A percentile compares a stretch with the other conserved stretches of the same genome.
Evolutionary conservation across 106 monocot species (phyloP).

Genomic region (Alisma plantagoaquatica): DNA sequence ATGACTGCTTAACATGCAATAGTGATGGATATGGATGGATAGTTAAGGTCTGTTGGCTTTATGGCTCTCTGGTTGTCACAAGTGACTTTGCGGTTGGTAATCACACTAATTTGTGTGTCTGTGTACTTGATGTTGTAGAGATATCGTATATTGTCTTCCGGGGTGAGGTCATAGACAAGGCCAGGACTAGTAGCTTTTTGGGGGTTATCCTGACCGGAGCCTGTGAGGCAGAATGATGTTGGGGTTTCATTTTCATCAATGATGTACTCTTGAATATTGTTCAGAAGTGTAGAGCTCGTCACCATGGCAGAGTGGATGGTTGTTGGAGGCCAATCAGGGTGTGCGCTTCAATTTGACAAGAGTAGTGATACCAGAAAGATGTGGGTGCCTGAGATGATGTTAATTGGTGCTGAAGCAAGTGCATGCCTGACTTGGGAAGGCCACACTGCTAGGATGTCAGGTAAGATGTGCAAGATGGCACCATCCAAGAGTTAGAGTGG

Average conservation of each 20-base stretch:
- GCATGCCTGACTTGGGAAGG: not conserved
- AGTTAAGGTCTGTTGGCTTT: no score
- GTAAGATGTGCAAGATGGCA: no score
- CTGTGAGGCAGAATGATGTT: not conserved
- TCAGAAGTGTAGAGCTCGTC: not conserved
- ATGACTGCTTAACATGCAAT: no score
- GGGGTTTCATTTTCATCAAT: not conserved
- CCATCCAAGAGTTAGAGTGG: no score
- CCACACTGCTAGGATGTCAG: no score
- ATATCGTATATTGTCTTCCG: not conserved
- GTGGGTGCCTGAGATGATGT: no score
- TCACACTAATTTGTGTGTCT: not conserved
- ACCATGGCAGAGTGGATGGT: no score
- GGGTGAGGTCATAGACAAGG: not conserved
- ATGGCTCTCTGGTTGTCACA: not conserved
- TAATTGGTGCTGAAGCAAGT: not conserved
- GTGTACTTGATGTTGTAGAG: not conserved
- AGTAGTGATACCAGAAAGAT: no score
- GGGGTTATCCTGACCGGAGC: not conserved
- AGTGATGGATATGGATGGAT: no score
- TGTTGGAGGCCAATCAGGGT: no score
- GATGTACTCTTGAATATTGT: not conserved
- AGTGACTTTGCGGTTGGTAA: not conserved
- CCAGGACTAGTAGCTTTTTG: not conserved
- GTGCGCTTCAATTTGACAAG: no score